Conservation (phyloP, 2,329 filamentous ascomycete species). For the Exophiala lecanii-corni region DNA sequence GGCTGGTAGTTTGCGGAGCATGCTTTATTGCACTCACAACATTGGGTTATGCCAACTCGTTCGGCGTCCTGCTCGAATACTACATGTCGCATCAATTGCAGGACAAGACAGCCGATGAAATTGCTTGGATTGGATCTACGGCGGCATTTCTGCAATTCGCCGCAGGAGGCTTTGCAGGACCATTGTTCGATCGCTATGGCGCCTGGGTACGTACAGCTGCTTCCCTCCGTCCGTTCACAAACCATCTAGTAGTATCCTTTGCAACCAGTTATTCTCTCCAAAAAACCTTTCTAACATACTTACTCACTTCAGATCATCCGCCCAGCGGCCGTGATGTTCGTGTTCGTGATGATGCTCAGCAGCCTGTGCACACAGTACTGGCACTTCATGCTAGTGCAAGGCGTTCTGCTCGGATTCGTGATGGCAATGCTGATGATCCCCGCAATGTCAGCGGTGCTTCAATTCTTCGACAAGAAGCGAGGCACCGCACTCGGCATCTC, state of each 20-base stretch:
- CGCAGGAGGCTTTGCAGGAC: conserved; percentile 77
- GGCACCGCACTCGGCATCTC: conserved; percentile 45
- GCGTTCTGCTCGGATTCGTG: conserved; percentile 40
- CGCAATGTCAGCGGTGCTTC: conserved; percentile 42
- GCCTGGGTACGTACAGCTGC: conserved; percentile 9
- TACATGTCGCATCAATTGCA: conserved; percentile 67
- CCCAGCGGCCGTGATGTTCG: conserved; percentile 14
- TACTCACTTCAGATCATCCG: conserved; percentile 55
- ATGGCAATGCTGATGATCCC: conserved; percentile 44
- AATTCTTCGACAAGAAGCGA: conserved; percentile 47
- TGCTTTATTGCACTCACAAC: conserved; percentile 71
- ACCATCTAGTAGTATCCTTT: too few relatives aligned
- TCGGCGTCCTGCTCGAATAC: conserved; percentile 73
- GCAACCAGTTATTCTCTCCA: conserved; percentile 41
- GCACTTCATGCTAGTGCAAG: conserved; percentile 51
- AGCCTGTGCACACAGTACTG: conserved; percentile 44
- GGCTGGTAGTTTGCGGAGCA: conserved; percentile 78
- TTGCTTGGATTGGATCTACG: conserved; percentile 84
- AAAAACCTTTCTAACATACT: conserved; percentile 39
- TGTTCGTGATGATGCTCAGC: conserved; percentile 26
- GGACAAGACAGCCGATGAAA: conserved; percentile 60
- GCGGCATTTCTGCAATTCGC: conserved; percentile 81
- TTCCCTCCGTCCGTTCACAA: too few relatives aligned
- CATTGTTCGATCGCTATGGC: conserved; percentile 64
- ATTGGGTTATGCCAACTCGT: conserved; percentile 43